Conservation (phyloP, 2,329 filamentous ascomycete genomes). For the Colletotrichum gigasporum region DNA sequence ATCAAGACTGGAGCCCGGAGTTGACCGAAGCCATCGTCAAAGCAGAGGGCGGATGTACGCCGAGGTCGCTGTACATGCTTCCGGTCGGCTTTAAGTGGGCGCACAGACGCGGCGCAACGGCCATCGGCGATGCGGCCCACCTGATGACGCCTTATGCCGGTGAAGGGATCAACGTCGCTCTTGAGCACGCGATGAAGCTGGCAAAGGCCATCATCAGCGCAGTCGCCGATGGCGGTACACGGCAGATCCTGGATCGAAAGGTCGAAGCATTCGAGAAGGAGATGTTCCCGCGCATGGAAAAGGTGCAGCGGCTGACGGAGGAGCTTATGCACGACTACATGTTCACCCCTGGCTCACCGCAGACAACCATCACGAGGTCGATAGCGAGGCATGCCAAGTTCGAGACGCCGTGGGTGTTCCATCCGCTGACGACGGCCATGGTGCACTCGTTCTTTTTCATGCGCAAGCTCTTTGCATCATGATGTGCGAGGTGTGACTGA, state of each 20-base stretch:
- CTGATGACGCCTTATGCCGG: conserved; percentile 67
- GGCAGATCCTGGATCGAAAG: conserved; percentile 43
- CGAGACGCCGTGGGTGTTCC: conserved; percentile 40
- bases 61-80: conserved; percentile 61
- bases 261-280: conserved; percentile 46
- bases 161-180: conserved; percentile 67
- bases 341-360: conserved; percentile 55
- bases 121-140: conserved; percentile 70
- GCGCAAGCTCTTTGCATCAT: conserved; percentile 29
- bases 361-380: conserved; percentile 49
- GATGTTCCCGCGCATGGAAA: conserved; percentile 48
- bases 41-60: conserved; percentile 48
- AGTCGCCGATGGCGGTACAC: conserved; percentile 33
- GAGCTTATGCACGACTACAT: conserved; percentile 58
- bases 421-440: conserved; percentile 41
- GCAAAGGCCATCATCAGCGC: conserved; percentile 51
- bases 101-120: conserved; percentile 56
- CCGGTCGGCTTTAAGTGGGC: conserved; percentile 60
- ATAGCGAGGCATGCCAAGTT: conserved; percentile 44
- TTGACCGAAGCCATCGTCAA: conserved; percentile 53
- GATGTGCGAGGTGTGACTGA: not conserved
- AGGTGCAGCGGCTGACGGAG: conserved; percentile 51
- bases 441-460: conserved; percentile 41
- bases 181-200: conserved; percentile 63
- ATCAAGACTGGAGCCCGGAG: conserved; percentile 51